Base-by-base conservation (phyloP, 1,284 basidiomycete species). In the Melampsora americana region DNA sequence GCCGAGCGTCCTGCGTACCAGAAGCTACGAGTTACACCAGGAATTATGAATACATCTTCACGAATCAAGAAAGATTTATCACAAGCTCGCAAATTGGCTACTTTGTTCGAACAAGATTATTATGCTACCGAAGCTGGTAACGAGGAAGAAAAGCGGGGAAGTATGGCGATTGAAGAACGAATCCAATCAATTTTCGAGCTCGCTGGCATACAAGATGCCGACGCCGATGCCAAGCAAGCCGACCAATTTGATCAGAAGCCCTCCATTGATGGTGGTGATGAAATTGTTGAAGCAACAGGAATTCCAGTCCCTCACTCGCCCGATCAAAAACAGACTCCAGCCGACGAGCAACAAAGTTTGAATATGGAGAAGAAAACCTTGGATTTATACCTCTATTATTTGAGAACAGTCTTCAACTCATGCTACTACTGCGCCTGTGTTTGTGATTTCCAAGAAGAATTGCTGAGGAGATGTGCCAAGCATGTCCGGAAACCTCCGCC, bases 341-440 rank as follows among this genome's bases (percentile, higher is more conserved):
- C 65, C n/a, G 65, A 74, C 18, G 53, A 56, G 26, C n/a, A 56
- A 28, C 4, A 56, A 6, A 56, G 53, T 28, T 6, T 28, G 53
- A 56, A 28, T 6, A 86, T 87, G 81, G 53, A 56, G 26, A 86
- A 88, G 80, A 85, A 91, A 81, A 86, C 90, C 80, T 86, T 94
- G 83, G 92, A 95, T 85, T 84, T 93, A 83, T 92, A 92, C 83
- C 86, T 93, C 83, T 88, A 89, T 71, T 93, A 93, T 84, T 85
- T 94, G 81, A 90, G 92, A 80, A 86, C 87, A 82, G 91, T 90
- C 69, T 93, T 90, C 84, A 87, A 92, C 87, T 89, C 91, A 81
- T 95, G 95, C 87, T 97, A 94, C 85, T 97, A 97, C 85, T 97
- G 94, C 86, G 89, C 91, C 80, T 89, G 92, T 82, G 88, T 92